phyloP scores from a whole-genome alignment of 441 rosid species.

The Eruca vesicaria region DNA sequence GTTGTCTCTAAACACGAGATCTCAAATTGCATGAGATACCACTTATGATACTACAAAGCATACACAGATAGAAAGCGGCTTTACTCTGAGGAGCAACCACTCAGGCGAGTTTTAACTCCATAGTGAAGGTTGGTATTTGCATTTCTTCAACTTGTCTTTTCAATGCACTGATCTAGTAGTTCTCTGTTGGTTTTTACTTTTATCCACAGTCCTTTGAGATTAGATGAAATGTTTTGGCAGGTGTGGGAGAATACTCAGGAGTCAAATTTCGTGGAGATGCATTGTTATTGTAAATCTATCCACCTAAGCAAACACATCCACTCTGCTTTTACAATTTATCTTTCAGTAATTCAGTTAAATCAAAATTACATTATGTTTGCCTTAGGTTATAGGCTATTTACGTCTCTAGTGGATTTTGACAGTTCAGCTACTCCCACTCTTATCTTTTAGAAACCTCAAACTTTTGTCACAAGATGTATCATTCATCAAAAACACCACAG shows the following conservation, averaged over 20 bases:
- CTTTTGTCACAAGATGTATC: not conserved
- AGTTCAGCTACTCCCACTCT: not conserved
- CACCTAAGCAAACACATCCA: slow-evolving; percentile 18
- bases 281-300: not conserved
- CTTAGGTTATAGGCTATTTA: not conserved
- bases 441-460: not conserved
- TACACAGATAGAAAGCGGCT: slow-evolving; percentile 45
- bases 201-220: not conserved
- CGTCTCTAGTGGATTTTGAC: not conserved
- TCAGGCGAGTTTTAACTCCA: no score
- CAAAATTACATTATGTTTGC: not conserved
- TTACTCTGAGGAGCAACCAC: slow-evolving; percentile 34
- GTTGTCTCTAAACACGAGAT: slow-evolving; percentile 41
- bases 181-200: no score
- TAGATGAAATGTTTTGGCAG: slow-evolving; percentile 37
- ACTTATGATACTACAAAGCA: slow-evolving; percentile 48
- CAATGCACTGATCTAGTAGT: no score
- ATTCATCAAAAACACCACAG: not conserved
- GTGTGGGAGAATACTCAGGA: slow-evolving; percentile 56
- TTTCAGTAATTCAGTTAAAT: not conserved
- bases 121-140: no score
- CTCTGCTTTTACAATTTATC: not conserved
- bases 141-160: no score
- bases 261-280: not conserved
- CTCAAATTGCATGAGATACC: slow-evolving; percentile 45